Conservation (phyloP, 2,329 filamentous ascomycete species). For the Colletotrichum viniferum region DNA sequence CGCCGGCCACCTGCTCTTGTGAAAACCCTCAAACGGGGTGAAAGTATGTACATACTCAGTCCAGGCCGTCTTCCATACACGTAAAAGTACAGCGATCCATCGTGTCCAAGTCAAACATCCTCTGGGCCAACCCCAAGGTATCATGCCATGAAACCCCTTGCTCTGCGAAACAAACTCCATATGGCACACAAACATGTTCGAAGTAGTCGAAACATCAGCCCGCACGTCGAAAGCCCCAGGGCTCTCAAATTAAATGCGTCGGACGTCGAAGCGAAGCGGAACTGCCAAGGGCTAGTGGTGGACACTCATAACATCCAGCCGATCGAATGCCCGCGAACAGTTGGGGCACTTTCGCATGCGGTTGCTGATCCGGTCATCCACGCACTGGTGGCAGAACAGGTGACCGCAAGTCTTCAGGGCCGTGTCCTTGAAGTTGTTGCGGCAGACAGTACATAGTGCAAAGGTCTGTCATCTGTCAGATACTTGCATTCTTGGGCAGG, state of each 20-base stretch:
- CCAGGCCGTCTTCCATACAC: conserved; percentile 20
- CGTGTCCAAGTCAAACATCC: conserved; percentile 21
- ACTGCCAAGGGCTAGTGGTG: conserved; percentile 44
- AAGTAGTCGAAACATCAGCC: not conserved
- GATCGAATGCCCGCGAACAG: conserved; percentile 90
- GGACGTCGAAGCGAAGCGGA: not conserved
- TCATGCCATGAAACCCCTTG: conserved; percentile 19
- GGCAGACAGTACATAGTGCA: conserved; percentile 85
- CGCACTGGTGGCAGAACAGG: conserved; percentile 88
- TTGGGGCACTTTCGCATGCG: conserved; percentile 95
- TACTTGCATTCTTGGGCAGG: not conserved
- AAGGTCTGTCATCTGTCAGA: conserved; percentile 37
- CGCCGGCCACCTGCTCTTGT: not conserved
- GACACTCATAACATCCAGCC: conserved; percentile 83
- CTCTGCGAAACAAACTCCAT: conserved; percentile 17
- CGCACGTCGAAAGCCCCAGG: not conserved
- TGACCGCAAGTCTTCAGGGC: conserved; percentile 94
- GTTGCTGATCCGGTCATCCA: conserved; percentile 86
- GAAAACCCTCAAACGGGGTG: not conserved
- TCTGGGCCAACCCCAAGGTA: conserved; percentile 18
- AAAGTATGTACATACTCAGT: conserved; percentile 20
- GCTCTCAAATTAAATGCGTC: not conserved
- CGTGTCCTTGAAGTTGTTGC: conserved; percentile 92
- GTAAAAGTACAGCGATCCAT: conserved; percentile 23
- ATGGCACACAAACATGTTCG: conserved; percentile 1